Conservation (phyloP, 2,329 filamentous ascomycete species). For the Penicillium sp. region DNA sequence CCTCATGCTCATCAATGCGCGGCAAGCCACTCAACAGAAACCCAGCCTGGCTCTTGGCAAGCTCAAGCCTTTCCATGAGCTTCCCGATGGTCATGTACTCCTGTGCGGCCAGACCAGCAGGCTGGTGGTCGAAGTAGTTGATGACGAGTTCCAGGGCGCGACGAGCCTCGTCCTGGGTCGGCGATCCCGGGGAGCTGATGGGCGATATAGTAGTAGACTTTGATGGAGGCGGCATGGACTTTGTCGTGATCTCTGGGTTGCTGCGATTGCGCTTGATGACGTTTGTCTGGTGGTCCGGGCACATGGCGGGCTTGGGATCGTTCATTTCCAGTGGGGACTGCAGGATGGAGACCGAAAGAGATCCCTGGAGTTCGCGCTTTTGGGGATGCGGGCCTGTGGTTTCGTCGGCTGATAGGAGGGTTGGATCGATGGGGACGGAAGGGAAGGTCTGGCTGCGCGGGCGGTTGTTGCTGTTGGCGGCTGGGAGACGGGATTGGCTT, state of each 20-base stretch:
- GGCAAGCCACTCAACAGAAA: conserved; percentile 44
- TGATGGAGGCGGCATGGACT: conserved; percentile 42
- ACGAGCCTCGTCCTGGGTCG: conserved; percentile 81
- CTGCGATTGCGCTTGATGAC: conserved; percentile 46
- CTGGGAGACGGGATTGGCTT: conserved; percentile 50
- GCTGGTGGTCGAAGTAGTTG: conserved; percentile 72
- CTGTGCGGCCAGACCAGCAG: conserved; percentile 67
- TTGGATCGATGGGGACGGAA: conserved; percentile 54
- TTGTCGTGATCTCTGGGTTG: conserved; percentile 44
- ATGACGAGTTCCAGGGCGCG: conserved; percentile 78
- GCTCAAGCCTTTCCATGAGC: conserved; percentile 78
- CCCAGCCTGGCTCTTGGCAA: conserved; percentile 54
- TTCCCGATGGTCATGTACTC: conserved; percentile 77
- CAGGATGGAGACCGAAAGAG: conserved; percentile 44
- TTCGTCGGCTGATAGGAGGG: conserved; percentile 49
- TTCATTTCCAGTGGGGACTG: conserved; percentile 52
- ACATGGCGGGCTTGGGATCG: conserved; percentile 31
- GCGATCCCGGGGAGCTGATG: conserved; percentile 61
- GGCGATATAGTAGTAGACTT: conserved; percentile 46
- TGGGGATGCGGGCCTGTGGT: conserved; percentile 55
- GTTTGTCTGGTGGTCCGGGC: conserved; percentile 27
- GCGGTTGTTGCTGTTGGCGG: conserved; percentile 57
- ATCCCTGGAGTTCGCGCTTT: conserved; percentile 47
- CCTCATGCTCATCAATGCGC: conserved; percentile 43
- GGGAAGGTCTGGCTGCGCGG: conserved; percentile 89